Conservation (phyloP, 164 flowering plant species). For the Houttuynia cordata region DNA sequence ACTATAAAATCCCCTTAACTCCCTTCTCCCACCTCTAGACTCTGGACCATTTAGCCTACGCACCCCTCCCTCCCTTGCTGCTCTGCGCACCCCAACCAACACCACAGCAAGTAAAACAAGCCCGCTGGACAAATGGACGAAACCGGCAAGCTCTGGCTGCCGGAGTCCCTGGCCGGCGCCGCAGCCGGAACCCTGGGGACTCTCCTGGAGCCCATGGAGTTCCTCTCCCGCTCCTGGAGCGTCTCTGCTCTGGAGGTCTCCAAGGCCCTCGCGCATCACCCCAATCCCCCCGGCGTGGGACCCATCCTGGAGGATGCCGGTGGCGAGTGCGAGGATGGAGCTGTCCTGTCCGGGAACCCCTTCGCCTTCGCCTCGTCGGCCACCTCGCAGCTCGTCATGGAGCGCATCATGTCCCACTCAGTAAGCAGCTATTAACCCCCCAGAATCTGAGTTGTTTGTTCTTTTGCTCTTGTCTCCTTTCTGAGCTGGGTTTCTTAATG, state of each 20-base stretch:
- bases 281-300: slow-evolving; percentile 11
- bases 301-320: slow-evolving; percentile 37
- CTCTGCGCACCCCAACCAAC: background rate
- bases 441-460: background rate
- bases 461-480: background rate
- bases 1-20: slow-evolving; percentile 5
- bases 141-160: slow-evolving; percentile 9
- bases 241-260: slow-evolving; percentile 74
- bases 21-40: too few relatives aligned
- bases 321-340: slow-evolving; percentile 39
- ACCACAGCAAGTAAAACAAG: too few relatives aligned
- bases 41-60: background rate
- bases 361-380: slow-evolving; percentile 67
- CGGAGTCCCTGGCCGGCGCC: slow-evolving; percentile 5
- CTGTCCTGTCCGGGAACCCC: slow-evolving; percentile 52
- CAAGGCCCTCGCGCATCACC: slow-evolving; percentile 45
- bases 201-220: slow-evolving; percentile 92
- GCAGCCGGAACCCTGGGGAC: slow-evolving; percentile 73
- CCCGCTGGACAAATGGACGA: slow-evolving; percentile 14
- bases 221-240: slow-evolving; percentile 92
- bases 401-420: slow-evolving; percentile 77
- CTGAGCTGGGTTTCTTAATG: background rate
- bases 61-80: background rate
- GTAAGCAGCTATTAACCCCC: slow-evolving; percentile 18
- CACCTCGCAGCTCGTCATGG: slow-evolving; percentile 74